A percentile compares a stretch with the other conserved stretches of the same genome.
These are phyloP conservation scores for Solanum peruvianum DNA, from an alignment of 257 asterid genomes.

Conservation along the genomic window DNA sequence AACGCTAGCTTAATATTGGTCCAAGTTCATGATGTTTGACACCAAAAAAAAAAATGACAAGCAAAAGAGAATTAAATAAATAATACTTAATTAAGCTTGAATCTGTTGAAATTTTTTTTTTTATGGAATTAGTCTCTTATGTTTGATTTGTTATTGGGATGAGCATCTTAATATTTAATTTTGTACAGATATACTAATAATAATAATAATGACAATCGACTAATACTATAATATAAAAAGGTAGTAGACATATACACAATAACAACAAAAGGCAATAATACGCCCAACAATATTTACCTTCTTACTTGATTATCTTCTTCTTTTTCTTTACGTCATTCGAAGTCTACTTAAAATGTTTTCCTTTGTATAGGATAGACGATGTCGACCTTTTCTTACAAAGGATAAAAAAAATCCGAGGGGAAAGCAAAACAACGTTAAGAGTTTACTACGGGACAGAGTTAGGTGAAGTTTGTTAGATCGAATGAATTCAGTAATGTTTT, in stretches of 20 bases:
- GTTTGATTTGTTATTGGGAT: neutral
- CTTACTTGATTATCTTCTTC: neutral
- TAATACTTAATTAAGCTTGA: neutral
- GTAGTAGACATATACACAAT: neutral
- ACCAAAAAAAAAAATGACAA: too few relatives aligned
- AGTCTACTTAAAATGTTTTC: neutral
- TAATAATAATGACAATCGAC: neutral
- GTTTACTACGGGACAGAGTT: too few relatives aligned
- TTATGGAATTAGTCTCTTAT: neutral
- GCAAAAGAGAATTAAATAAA: too few relatives aligned
- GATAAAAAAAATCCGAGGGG: too few relatives aligned
- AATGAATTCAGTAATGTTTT: too few relatives aligned
- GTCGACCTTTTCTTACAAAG: neutral
- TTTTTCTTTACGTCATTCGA: neutral
- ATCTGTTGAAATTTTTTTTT: neutral
- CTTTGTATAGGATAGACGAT: neutral
- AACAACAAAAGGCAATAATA: neutral
- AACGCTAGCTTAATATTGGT: too few relatives aligned
- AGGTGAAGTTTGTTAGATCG: rapidly evolving
- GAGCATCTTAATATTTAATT: neutral
- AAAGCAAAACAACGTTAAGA: too few relatives aligned
- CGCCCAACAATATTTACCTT: neutral
- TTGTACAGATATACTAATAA: neutral
- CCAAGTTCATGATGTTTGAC: too few relatives aligned
- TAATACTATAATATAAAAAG: neutral